Evolutionary conservation across 352 stramenopile genomes (phyloP), one percentile per base, ranked within the genome.

Genomic region (Pythium angustatum): DNA sequence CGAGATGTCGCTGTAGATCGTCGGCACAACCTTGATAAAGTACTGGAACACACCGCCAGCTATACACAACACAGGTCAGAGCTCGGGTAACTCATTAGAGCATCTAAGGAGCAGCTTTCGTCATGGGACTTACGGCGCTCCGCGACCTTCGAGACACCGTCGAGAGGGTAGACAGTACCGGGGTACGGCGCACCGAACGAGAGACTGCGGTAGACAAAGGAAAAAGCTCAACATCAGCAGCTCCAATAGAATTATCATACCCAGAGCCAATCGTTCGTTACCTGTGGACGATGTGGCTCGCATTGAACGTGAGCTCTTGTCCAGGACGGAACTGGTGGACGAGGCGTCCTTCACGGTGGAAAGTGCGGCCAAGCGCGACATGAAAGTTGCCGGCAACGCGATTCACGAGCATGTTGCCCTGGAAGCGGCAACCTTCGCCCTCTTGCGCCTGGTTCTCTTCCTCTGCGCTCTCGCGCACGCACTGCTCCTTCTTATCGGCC

Each of bases 1-100:
- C 58, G 83, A 78, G 22, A 87, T 84, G 49, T 93, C 83, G 64
- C 79, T 87, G 75, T 91, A 94, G 62, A 94, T 89, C 26, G 86
- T 94, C 22, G 86, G 86, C 52, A 94, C 85, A 47, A 94, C 85
- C 73, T 94, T 94, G 74, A 94, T 88, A 62, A 90, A 92, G 73
- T 94, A 94, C 74, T 94, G 84, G 65, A 91, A 93, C 57, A 93
- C 81, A 17, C 80, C 85, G 14, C 85, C 85, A 31, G 61, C 85
- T 94, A 63, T 60, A 38, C 8, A 38, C 33, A 38, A 38, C 33
- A 38, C 7, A 38, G 8, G 14, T 38, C 33, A 14, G 14, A 14
- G 14, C 33, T 14, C 33, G 8, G 33, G 7, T 38, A 38, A n/a
- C n/a, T n/a, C n/a, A n/a, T n/a, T n/a, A n/a, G n/a, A n/a, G n/a